Conservation (phyloP, 2,329 filamentous ascomycete genomes). For the Xylogone sp. region DNA sequence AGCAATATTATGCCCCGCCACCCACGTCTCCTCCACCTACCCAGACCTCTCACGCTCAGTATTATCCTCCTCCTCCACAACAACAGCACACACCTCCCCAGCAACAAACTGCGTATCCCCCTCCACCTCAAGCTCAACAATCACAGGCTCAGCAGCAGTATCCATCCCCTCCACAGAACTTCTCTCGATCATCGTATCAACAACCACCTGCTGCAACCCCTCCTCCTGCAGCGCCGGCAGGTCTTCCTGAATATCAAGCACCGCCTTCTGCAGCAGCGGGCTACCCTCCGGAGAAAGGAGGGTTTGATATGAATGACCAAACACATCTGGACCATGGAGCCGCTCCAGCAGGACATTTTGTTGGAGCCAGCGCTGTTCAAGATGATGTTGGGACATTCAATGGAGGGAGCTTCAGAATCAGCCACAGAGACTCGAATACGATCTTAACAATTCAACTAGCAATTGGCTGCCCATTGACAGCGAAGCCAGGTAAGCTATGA, state of each 20-base stretch:
- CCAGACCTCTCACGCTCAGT: slow-evolving; percentile 21
- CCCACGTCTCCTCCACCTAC: slow-evolving; percentile 25
- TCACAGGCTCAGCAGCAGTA: slow-evolving; percentile 20
- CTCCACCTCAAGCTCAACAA: slow-evolving; percentile 24
- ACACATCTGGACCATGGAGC: slow-evolving; percentile 36
- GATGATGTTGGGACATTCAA: slow-evolving; percentile 98
- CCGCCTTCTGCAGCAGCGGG: slow-evolving; percentile 19
- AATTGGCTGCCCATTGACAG: slow-evolving; percentile 77
- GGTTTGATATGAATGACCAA: slow-evolving; percentile 24
- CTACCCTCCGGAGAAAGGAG: slow-evolving; percentile 21
- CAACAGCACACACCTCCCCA: slow-evolving; percentile 23
- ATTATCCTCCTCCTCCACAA: slow-evolving; percentile 30
- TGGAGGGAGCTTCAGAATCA: slow-evolving; percentile 89
- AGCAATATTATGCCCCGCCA: slow-evolving; percentile 24
- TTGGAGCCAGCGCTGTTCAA: slow-evolving; percentile 56
- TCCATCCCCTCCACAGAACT: slow-evolving; percentile 20
- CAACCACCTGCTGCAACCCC: slow-evolving; percentile 11
- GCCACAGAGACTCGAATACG: slow-evolving; percentile 86
- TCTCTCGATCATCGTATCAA: slow-evolving; percentile 30
- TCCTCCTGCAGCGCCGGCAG: slow-evolving; percentile 4
- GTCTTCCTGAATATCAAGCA: slow-evolving; percentile 4
- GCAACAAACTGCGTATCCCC: slow-evolving; percentile 14
- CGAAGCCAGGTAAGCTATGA: slow-evolving; percentile 61
- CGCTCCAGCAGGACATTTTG: slow-evolving; percentile 48
- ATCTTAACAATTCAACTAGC: slow-evolving; percentile 87